Base-by-base conservation (phyloP, 2,329 filamentous ascomycete genomes). In the Penicillium sp. region DNA sequence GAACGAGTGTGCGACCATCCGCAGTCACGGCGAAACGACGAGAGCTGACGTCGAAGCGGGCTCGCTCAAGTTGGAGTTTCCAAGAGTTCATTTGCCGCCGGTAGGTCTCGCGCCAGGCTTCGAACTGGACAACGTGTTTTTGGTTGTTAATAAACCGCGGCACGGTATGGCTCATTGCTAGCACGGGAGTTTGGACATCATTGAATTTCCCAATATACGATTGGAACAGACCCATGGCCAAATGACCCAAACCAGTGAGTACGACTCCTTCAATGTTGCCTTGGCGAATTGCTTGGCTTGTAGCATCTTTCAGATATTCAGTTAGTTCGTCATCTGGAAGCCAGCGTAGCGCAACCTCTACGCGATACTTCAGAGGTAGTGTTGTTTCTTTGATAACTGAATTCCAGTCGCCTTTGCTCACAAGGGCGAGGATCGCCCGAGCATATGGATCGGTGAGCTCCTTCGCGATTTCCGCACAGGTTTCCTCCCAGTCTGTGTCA, bases 211-310 rank as follows among this genome's bases (percentile, higher is more conserved):
- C 76, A 57, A 87, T 81, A 66, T 86, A 86, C 7, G 79, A 81
- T 62, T 83, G 79, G 58, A 88, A 82, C 35, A 88, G 77, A 44
- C 84, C 80, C 69, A 87, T 79, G 4, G 80, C 80, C 53, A 78
- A 75, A 55, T 84, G 80, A 4, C 79, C 79, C 7, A 87, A 77
- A 7, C 85, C 85, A 0, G 85, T 88, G 9, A 88, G 77, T 14
- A 86, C 73, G 8, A 87, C 75, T 10, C 84, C 85, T 71, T 86
- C 83, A 50, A 85, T 79, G 61, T 86, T 79, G 28, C 85, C 85
- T 53, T 80, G 74, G 2, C 71, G 69, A 46, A 84, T 78, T 25
- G 77, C 78, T 37, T 81, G 75, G 22, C 75, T 67, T 0, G 80
- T 84, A 6, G 77, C 77, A 36, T 83, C 78, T 40, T 79, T 76